These are phyloP conservation scores for Laetiporus sulphureus DNA, from an alignment of 1,284 basidiomycete genomes.

Conservation along the genomic window DNA sequence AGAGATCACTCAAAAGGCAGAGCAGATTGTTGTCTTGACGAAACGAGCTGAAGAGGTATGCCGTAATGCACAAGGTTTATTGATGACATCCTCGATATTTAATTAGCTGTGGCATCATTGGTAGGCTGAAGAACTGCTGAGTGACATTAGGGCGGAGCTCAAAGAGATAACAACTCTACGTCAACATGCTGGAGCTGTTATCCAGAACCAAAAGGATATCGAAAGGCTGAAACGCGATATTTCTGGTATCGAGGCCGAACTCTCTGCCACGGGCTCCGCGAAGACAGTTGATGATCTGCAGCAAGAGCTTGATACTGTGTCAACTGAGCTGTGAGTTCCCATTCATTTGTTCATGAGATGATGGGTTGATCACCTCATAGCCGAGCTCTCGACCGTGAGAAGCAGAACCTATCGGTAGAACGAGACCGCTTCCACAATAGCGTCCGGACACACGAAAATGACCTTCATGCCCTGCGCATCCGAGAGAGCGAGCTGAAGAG, in stretches of 20 bases:
- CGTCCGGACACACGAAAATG: constrained; percentile 50
- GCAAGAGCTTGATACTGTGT: constrained; percentile 58
- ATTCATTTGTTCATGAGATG: background rate
- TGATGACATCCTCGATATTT: no score
- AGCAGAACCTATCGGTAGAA: constrained; percentile 50
- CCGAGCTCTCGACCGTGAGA: constrained; percentile 65
- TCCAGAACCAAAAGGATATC: constrained; percentile 59
- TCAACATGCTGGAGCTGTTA: constrained; percentile 56
- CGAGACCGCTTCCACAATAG: constrained; percentile 59
- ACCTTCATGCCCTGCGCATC: constrained; percentile 57
- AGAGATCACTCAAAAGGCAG: constrained; percentile 55
- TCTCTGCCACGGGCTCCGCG: constrained; percentile 66
- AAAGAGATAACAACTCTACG: constrained; percentile 64
- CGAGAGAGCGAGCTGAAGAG: constrained; percentile 54
- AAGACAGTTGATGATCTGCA: constrained; percentile 86
- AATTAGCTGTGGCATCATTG: no score
- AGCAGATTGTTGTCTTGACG: constrained; percentile 42
- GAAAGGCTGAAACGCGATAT: constrained; percentile 63
- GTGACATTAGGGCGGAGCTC: constrained; percentile 53
- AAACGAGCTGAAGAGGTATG: constrained; percentile 53
- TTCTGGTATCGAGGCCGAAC: constrained; percentile 58
- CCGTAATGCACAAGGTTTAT: background rate
- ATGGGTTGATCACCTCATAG: constrained; percentile 31
- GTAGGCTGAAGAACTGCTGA: no score
- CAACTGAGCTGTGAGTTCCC: constrained; percentile 56